Evolutionary conservation across 371 early-diverging fungal genomes (phyloP), one percentile per base, ranked within the genome.

Genomic region (Spraguea lophii): DNA sequence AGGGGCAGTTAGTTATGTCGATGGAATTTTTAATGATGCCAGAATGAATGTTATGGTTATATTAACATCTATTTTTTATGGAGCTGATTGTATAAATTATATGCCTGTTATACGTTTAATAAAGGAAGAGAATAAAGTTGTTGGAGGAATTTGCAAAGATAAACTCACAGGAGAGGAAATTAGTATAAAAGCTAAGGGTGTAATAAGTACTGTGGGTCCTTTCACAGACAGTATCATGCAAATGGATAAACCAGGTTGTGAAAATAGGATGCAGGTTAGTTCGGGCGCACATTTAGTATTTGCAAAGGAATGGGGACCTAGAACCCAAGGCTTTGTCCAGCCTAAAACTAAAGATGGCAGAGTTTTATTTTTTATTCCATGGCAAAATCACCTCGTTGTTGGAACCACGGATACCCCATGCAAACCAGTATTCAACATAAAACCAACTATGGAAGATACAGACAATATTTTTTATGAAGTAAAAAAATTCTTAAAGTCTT

Each of bases 321-420:
- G 79, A 42, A 77, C 83, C 68, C 87, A 91, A 87, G 98, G 98
- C 36, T 70, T 97, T 52, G 62, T 97, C 41, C 90, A 94, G 70
- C 90, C 92, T 10, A 75, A 77, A n/a, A 93, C 95, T 1, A 79
- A 78, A 54, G 93, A 94, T 73, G 88, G 89, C 13, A 80, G 95
- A 63, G 89, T 97, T 25, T 81, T 93, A 49, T 97, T 92, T 78
- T 84, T 97, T 67, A 64, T 97, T 56, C 95, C 95, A 4, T 97
- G 93, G 92, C 81, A 88, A 68, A 88, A 87, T 25, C 82, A 81
- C 67, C 79, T 81, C 24, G 81, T 97, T 62, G 92, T 87, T n/a
- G 98, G 98, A 27, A 88, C 91, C 17, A 97, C 97, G 16, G 93
- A 97, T 65, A 81, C 82, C 17, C 82, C 80, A 15, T 79, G 84